These are phyloP conservation scores for Aaosphaeria pasadenensis DNA, from an alignment of 2,329 filamentous ascomycete genomes.

Conservation along the genomic window DNA sequence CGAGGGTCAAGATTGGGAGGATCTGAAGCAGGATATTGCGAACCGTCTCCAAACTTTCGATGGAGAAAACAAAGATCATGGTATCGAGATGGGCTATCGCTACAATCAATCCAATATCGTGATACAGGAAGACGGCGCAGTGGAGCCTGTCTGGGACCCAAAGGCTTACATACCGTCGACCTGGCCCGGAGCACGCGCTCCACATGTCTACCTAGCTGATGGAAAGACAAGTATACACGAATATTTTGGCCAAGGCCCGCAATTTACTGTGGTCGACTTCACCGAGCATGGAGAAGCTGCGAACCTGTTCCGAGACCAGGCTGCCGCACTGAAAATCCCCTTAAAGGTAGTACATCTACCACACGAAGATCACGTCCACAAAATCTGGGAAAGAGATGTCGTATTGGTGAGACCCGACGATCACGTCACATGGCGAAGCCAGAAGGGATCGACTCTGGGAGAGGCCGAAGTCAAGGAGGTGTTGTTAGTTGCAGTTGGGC, in stretches of 20 bases:
- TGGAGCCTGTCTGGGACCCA: slow-evolving; percentile 10
- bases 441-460: background rate
- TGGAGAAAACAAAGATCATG: slow-evolving; percentile 22
- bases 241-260: slow-evolving; percentile 14
- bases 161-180: slow-evolving; percentile 24
- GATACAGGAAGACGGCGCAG: background rate
- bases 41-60: slow-evolving; percentile 11
- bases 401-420: background rate
- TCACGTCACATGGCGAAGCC: background rate
- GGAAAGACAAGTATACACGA: slow-evolving; percentile 22
- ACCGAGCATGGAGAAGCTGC: background rate
- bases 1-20: background rate
- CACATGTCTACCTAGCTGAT: slow-evolving; percentile 30
- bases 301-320: background rate
- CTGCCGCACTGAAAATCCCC: background rate
- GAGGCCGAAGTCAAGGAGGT: background rate
- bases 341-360: background rate
- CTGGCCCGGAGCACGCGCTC: slow-evolving; percentile 25
- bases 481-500: too few species aligned
- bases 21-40: slow-evolving; percentile 6
- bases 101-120: slow-evolving; percentile 9
- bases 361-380: background rate
- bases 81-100: slow-evolving; percentile 26
- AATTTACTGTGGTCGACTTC: slow-evolving; percentile 19
- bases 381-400: background rate